Evolutionary conservation across 345 rosid species (phyloP).

Genomic region (Populus davidiana): DNA sequence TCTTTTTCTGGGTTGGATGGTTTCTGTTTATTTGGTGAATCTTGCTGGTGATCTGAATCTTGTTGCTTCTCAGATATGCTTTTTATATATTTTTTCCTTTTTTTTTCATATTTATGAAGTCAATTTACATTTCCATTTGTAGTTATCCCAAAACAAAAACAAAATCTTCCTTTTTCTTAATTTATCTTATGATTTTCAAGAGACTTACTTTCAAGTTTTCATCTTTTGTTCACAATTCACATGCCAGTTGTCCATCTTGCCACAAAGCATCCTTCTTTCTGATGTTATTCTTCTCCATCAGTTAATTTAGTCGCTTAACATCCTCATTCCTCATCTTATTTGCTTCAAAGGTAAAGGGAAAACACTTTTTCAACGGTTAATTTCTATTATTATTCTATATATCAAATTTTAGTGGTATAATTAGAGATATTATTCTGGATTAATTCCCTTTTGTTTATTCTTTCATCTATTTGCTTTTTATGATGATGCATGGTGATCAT

Average conservation of each 20-base stretch:
- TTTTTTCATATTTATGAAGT: neutral
- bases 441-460: neutral
- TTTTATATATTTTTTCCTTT: neutral
- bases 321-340: too few species aligned
- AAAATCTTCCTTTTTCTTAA: neutral
- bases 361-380: too few species aligned
- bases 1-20: neutral
- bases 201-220: neutral
- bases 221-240: too few species aligned
- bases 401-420: neutral
- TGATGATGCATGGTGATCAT: neutral
- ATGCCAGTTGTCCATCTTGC: too few species aligned
- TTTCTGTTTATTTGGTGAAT: neutral
- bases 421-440: neutral
- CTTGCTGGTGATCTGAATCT: slow-evolving; percentile 6
- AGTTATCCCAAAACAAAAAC: neutral
- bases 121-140: neutral
- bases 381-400: too few species aligned
- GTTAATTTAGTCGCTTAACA: too few species aligned
- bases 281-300: too few species aligned
- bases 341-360: too few species aligned
- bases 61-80: neutral
- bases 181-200: neutral
- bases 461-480: neutral
- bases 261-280: too few species aligned